Conservation (phyloP, 176 grass and related monocot species). For the Zoysia pacifica region DNA sequence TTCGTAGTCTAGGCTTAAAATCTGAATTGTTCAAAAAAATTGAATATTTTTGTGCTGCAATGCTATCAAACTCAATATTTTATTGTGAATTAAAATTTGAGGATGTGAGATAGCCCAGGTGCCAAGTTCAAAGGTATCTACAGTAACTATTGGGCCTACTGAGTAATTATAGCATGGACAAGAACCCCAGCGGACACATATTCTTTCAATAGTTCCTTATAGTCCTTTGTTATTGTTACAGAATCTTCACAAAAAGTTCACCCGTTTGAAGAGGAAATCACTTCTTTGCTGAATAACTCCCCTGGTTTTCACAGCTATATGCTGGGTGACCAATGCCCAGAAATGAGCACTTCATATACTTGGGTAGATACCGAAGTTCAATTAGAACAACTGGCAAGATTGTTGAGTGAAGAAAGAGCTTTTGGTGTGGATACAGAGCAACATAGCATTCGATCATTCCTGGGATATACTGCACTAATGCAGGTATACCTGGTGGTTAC, state of each 20-base stretch:
- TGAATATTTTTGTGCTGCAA: slow-evolving; percentile 8
- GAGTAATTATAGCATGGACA: neutral
- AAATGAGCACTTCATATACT: slow-evolving; percentile 51
- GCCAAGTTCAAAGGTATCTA: neutral
- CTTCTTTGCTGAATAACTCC: slow-evolving; percentile 60
- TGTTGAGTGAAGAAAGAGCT: slow-evolving; percentile 55
- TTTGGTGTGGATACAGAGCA: slow-evolving; percentile 96
- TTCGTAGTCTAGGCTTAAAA: neutral
- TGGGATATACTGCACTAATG: slow-evolving; percentile 93
- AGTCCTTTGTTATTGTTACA: slow-evolving; percentile 47
- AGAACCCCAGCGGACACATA: neutral
- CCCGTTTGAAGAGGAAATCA: slow-evolving; percentile 79
- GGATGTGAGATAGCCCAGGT: neutral
- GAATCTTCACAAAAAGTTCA: slow-evolving; percentile 62
- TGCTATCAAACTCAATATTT: neutral
- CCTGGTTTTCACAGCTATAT: slow-evolving; percentile 43
- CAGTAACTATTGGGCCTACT: neutral
- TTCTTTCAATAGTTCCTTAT: slow-evolving; percentile 7
- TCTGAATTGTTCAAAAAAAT: neutral
- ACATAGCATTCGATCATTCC: slow-evolving; percentile 89
- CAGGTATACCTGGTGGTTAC: slow-evolving; percentile 59
- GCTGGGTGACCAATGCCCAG: slow-evolving; percentile 35
- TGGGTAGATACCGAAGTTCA: slow-evolving; percentile 84
- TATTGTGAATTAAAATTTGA: neutral
- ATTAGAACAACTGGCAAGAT: slow-evolving; percentile 52